phyloP scores from a whole-genome alignment of 2,329 filamentous ascomycete genomes.

The Xylaria sp. region DNA sequence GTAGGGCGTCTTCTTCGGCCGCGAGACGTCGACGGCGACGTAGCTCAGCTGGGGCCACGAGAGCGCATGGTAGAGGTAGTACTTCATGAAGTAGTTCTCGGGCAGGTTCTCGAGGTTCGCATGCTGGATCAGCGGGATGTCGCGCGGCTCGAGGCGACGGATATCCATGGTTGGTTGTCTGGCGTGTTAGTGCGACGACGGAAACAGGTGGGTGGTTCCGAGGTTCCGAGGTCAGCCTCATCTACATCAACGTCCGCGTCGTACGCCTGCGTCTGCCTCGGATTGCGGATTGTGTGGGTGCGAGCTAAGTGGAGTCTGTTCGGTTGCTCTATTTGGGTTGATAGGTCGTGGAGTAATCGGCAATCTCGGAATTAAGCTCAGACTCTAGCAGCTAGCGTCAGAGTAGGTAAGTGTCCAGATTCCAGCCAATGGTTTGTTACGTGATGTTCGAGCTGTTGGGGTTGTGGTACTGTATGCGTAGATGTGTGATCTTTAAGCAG shows the following conservation, averaged over 20 bases:
- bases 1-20: conserved; percentile 79
- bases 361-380: too few species aligned
- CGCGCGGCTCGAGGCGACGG: conserved; percentile 81
- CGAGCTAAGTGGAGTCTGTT: neutral
- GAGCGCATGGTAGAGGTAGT: conserved; percentile 98
- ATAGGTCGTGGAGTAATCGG: too few species aligned
- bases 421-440: neutral
- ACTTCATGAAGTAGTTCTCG: conserved; percentile 99
- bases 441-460: neutral
- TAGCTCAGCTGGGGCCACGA: conserved; percentile 98
- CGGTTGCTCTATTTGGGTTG: neutral
- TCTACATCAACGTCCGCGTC: neutral
- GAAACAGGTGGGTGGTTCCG: neutral
- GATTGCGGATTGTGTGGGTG: neutral
- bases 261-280: neutral
- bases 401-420: neutral
- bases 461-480: neutral
- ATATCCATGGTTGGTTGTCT: conserved; percentile 76
- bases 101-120: conserved; percentile 99
- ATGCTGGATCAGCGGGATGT: conserved; percentile 93
- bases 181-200: too few species aligned
- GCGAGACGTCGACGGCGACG: conserved; percentile 91
- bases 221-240: neutral
- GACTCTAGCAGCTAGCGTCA: neutral
- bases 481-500: neutral